Evolutionary conservation across 148 eudicot species (phyloP).

Genomic region (Vaccinium myrtillus): DNA sequence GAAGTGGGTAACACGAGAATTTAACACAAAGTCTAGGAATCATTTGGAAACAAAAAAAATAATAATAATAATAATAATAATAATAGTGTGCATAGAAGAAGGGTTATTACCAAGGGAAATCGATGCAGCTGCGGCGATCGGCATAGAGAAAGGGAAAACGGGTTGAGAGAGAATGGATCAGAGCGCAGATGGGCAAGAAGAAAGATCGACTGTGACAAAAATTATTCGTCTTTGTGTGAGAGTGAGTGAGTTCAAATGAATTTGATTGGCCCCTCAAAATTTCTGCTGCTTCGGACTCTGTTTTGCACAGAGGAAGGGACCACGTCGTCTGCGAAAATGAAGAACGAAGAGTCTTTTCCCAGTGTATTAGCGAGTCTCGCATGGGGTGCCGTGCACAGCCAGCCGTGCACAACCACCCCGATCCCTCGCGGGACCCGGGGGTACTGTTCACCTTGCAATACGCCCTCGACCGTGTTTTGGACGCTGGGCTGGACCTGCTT

Average conservation of each 20-base stretch:
- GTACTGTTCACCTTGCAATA: no score
- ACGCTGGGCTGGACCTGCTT: no score
- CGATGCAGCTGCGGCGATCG: slow-evolving; percentile 5
- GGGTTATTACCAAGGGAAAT: slow-evolving; percentile 2
- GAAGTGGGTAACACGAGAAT: no score
- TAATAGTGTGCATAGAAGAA: no score
- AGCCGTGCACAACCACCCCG: no score
- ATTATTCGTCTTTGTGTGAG: neutral
- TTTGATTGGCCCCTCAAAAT: neutral
- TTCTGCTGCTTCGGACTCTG: neutral
- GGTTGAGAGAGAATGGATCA: neutral
- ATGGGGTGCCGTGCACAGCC: no score
- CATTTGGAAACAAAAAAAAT: no score
- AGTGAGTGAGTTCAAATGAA: neutral
- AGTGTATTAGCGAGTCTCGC: no score
- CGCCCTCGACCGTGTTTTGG: no score
- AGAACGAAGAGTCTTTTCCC: neutral
- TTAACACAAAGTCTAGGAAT: no score
- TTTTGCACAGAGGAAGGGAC: neutral
- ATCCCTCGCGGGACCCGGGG: no score
- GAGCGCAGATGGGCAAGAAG: neutral
- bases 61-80: no score
- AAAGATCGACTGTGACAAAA: neutral
- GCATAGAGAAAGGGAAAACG: neutral
- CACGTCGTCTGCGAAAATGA: neutral